Conservation (phyloP, 768 basidiomycete species). For the Mycena indigotica region DNA sequence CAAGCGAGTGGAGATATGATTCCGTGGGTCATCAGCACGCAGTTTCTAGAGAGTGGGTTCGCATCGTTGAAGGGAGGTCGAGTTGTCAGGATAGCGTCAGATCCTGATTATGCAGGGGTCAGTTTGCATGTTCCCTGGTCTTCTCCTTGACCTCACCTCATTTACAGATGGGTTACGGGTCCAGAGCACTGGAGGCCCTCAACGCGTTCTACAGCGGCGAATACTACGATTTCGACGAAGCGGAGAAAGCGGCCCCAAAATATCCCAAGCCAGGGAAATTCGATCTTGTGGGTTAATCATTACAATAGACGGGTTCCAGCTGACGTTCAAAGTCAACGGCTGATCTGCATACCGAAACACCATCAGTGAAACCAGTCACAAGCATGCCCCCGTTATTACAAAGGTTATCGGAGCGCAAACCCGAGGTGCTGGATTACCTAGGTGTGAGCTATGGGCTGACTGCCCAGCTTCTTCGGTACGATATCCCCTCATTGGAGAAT, state of each 20-base stretch:
- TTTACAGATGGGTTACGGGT: constrained; percentile 93
- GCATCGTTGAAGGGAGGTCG: constrained; percentile 89
- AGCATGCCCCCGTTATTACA: constrained; percentile 94
- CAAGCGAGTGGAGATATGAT: constrained; percentile 95
- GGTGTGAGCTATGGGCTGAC: constrained; percentile 97
- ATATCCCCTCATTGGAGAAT: constrained; percentile 4
- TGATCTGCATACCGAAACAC: constrained; percentile 75
- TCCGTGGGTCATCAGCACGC: constrained; percentile 92
- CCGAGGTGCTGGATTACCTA: constrained; percentile 89
- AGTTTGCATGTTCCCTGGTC: constrained; percentile 29
- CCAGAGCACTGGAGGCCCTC: constrained; percentile 81
- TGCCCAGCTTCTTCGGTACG: constrained; percentile 73
- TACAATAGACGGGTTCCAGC: too few relatives aligned
- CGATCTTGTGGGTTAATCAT: constrained; percentile 44
- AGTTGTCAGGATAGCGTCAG: constrained; percentile 90
- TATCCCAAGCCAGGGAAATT: constrained; percentile 62
- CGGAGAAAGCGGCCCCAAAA: constrained; percentile 47
- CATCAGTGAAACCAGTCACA: constrained; percentile 67
- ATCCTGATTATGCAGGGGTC: constrained; percentile 92
- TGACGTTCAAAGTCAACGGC: constrained; percentile 37
- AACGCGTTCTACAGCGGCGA: constrained; percentile 94
- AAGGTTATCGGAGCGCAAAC: constrained; percentile 84
- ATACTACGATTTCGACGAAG: constrained; percentile 84
- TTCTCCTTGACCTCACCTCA: background rate
- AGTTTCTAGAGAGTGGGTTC: constrained; percentile 96